A percentile compares a stretch with the other conserved stretches of the same genome.
Conservation (phyloP, 2,329 filamentous ascomycete genomes). For the Aspergillus carbonarius region DNA sequence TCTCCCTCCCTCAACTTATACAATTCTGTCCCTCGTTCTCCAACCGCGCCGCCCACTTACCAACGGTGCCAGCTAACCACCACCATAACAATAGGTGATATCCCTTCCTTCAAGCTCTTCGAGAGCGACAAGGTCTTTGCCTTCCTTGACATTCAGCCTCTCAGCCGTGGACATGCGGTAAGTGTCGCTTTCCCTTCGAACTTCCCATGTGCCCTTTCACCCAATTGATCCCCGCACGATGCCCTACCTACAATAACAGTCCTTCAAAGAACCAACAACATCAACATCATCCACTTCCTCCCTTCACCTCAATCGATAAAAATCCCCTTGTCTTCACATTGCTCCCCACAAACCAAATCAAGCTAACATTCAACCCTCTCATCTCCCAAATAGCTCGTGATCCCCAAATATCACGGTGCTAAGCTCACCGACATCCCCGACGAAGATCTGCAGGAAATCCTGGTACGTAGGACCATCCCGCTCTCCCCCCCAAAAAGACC, state of each 20-base stretch:
- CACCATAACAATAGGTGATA: conserved; percentile 66
- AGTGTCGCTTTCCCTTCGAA: conserved; percentile 30
- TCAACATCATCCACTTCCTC: neutral
- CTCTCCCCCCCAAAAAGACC: no score
- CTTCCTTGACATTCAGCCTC: conserved; percentile 92
- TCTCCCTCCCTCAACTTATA: neutral
- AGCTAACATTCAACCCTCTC: neutral
- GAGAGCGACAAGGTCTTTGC: conserved; percentile 92
- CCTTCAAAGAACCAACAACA: neutral
- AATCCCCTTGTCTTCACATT: neutral
- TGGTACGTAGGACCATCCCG: conserved; percentile 57
- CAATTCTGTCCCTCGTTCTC: neutral
- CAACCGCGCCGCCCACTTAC: neutral
- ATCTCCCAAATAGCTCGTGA: conserved; percentile 68
- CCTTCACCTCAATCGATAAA: neutral
- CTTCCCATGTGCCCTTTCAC: neutral
- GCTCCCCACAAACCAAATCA: conserved; percentile 11
- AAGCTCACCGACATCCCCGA: conserved; percentile 94
- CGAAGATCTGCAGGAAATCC: conserved; percentile 75
- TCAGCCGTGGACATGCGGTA: conserved; percentile 87
- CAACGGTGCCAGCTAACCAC: conserved; percentile 5
- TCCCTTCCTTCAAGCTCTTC: conserved; percentile 93
- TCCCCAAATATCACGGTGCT: conserved; percentile 89
- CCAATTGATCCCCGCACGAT: conserved; percentile 20
- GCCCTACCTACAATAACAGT: neutral